Evolutionary conservation across 1,284 basidiomycete genomes (phyloP).

Genomic region (Erythrobasidium hasegawianum): DNA sequence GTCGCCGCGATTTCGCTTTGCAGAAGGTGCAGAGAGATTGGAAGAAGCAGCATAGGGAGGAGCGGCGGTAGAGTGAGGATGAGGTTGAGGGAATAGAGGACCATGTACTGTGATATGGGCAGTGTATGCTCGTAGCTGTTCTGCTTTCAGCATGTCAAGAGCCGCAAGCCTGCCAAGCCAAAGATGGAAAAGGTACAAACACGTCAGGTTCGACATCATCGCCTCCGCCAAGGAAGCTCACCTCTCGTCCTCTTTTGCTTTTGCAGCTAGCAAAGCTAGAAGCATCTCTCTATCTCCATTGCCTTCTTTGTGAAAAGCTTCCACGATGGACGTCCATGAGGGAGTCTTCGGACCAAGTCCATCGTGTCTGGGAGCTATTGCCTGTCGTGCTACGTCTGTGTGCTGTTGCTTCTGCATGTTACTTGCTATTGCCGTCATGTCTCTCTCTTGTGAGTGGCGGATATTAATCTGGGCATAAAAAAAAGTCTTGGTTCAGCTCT

Average conservation of each 20-base stretch:
- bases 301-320: conserved; percentile 40
- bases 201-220: no score
- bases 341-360: conserved; percentile 34
- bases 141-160: conserved; percentile 37
- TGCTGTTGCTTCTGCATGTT: no score
- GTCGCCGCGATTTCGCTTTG: not conserved
- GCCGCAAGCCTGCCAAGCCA: conserved; percentile 37
- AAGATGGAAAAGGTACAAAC: no score
- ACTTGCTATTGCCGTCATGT: no score
- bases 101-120: conserved; percentile 27
- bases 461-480: no score
- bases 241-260: conserved; percentile 45
- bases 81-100: not conserved
- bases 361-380: not conserved
- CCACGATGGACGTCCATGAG: conserved; percentile 38
- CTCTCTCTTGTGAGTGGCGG: no score
- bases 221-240: no score
- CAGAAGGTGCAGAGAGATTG: not conserved
- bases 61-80: no score
- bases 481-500: no score
- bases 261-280: conserved; percentile 42
- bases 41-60: not conserved
- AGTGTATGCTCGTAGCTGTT: conserved; percentile 39
- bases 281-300: conserved; percentile 42
- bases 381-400: not conserved